Conservation (phyloP, 2,329 filamentous ascomycete species). For the Pseudocercospora musae region DNA sequence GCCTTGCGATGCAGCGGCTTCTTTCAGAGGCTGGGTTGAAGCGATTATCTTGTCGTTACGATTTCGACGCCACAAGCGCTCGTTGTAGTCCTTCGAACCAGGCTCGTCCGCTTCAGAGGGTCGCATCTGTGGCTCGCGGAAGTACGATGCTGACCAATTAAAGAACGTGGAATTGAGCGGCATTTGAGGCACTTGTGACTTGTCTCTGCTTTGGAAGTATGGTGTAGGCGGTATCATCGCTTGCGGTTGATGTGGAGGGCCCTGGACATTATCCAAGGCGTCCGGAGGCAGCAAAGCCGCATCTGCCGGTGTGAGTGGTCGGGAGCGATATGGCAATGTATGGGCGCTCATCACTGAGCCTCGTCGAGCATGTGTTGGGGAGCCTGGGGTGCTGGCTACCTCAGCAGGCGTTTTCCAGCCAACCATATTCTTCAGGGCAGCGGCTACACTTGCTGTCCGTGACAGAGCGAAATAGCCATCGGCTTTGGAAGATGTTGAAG, state of each 20-base stretch:
- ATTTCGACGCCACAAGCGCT: conserved; percentile 85
- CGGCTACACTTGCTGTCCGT: conserved; percentile 62
- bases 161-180: conserved; percentile 81
- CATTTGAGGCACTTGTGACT: conserved; percentile 59
- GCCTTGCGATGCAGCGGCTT: conserved; percentile 75
- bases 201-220: conserved; percentile 63
- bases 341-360: conserved; percentile 22
- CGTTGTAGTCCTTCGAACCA: conserved; percentile 93
- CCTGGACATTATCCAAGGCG: conserved; percentile 59
- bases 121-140: conserved; percentile 97
- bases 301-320: conserved; percentile 37
- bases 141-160: conserved; percentile 95
- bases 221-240: conserved; percentile 78
- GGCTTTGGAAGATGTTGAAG: conserved; percentile 47
- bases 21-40: conserved; percentile 90
- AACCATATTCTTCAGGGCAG: conserved; percentile 62
- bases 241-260: conserved; percentile 60
- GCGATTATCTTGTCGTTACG: conserved; percentile 90
- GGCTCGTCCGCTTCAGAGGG: conserved; percentile 93
- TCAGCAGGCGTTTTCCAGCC: conserved; percentile 33
- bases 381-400: conserved; percentile 23
- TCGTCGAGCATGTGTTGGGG: conserved; percentile 27
- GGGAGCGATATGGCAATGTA: conserved; percentile 40
- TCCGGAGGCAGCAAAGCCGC: conserved; percentile 59
- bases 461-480: conserved; percentile 62